Base-by-base conservation (phyloP, 208 protist species). In the Naegleria fowleri region DNA sequence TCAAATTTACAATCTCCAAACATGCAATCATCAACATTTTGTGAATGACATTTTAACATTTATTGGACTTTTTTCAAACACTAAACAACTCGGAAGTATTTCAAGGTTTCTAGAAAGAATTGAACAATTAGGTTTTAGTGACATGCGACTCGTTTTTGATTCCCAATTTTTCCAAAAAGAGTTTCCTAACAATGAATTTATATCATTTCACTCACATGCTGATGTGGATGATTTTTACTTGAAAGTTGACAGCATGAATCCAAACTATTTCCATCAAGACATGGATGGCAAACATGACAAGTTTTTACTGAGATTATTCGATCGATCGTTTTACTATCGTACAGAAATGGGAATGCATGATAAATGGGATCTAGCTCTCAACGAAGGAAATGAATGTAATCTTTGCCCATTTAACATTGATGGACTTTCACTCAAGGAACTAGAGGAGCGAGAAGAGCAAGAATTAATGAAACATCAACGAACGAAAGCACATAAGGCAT, bases 21-120 rank as follows among this genome's bases (percentile, higher is more conserved):
- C 19, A 36, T 36, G 67, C 36, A 79, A 79, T 79, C 67, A 79
- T 79, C 67, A 79, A 79, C 67, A 79, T 79, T 79, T 79, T 36
- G 67, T 79, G 7, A 33, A 36, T 11, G 67, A 79, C n/a, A 36
- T 79, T 36, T n/a, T 79, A 25, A 36, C 29, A 36, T 25, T n/a
- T 79, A 19, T 36, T 11, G 67, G 29, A 13, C 9, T 33, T 13
- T n/a, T 36, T 33, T 79, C 67, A 13, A 67, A 67, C 19, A 36
- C n/a, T 36, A 36, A 79, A 33, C 67, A 79, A 36, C n/a, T 79
- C 0, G 67, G 67, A 36, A 36, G 29, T 36, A 36, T 79, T 36
- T 36, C 67, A 25, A 79, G 36, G 25, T 36, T 79, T 79, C 9
- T 79, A n/a, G 67, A 79, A 36, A 79, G 67, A 36, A 79, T 79